Percentiles rank a stretch among this genome's conserved stretches.
Evolutionary conservation across 768 basidiomycete genomes (phyloP).

Genomic region (Podaxis rugospora): DNA sequence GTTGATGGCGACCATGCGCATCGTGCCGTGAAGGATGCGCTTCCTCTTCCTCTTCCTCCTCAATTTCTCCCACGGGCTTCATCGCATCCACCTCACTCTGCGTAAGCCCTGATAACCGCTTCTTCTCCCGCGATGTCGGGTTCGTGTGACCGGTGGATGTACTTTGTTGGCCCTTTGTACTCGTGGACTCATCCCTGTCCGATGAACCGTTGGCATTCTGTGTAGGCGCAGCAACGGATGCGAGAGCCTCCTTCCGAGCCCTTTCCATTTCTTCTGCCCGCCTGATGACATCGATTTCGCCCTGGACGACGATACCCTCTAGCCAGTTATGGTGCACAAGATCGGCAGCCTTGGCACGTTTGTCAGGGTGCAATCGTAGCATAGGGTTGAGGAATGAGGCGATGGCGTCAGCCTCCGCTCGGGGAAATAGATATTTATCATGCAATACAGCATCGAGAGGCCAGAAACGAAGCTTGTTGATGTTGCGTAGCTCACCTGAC

Average conservation of each 20-base stretch:
- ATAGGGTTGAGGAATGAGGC: slow-evolving; percentile 83
- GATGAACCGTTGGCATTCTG: slow-evolving; percentile 2
- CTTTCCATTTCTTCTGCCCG: slow-evolving; percentile 54
- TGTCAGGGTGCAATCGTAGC: slow-evolving; percentile 85
- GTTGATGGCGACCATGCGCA: neutral
- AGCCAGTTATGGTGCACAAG: slow-evolving; percentile 86
- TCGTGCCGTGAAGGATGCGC: neutral
- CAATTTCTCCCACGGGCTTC: slow-evolving; percentile 69
- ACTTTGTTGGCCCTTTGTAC: neutral
- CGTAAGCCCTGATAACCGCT: slow-evolving; percentile 5
- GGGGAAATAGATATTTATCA: slow-evolving; percentile 95
- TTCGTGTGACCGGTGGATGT: slow-evolving; percentile 30
- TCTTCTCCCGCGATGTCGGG: slow-evolving; percentile 19
- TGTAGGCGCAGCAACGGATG: neutral
- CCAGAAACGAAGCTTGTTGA: slow-evolving; percentile 92
- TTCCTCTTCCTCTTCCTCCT: neutral
- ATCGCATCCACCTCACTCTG: slow-evolving; percentile 48
- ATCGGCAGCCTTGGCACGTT: slow-evolving; percentile 84
- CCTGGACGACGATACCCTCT: slow-evolving; percentile 79
- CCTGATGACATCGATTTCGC: slow-evolving; percentile 80
- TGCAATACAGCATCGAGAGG: slow-evolving; percentile 75
- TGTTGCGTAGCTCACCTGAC: slow-evolving; percentile 81
- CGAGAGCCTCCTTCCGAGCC: slow-evolving; percentile 11
- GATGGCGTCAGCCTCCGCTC: slow-evolving; percentile 75
- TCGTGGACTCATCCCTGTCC: neutral